Evolutionary conservation across 306 rosid species (phyloP).

Genomic region (Medicago truncatula): MtrunA17r5.0-ANR NC_053048.1:53618501-53619000

Average conservation of each 20-base stretch:
- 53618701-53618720: conserved; percentile 44
- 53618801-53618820: neutral
- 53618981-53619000: conserved; percentile 59
- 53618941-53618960: conserved; percentile 49
- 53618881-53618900: conserved; percentile 51
- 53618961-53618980: conserved; percentile 44
- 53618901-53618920: conserved; percentile 54
- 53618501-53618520: neutral
- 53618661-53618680: conserved; percentile 37
- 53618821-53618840: neutral
- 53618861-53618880: conserved; percentile 13
- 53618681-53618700: conserved; percentile 48
- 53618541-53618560: neutral
- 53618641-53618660: neutral
- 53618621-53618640: neutral
- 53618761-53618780: conserved; percentile 16
- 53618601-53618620: neutral
- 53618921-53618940: conserved; percentile 53
- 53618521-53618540: neutral
- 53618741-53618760: conserved; percentile 27
- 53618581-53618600: neutral
- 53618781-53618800: conserved; percentile 48
- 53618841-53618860: neutral
- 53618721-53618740: conserved; percentile 44
- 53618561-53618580: neutral